These are phyloP conservation scores for Schizochytrium sp. DNA, from an alignment of 108 stramenopile species.

Conservation along the genomic window DNA sequence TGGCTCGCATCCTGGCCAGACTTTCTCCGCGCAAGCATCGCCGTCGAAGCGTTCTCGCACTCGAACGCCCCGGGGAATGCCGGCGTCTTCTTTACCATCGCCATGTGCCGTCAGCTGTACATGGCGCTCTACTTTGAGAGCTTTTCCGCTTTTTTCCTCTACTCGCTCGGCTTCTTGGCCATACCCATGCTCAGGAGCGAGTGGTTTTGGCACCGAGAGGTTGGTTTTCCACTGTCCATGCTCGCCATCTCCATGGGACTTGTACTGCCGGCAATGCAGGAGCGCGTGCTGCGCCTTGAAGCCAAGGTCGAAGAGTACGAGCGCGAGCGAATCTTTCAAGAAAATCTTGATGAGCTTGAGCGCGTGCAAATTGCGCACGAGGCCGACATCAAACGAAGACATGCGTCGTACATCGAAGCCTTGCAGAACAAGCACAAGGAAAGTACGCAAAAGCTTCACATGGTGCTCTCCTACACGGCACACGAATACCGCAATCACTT, in stretches of 20 bases:
- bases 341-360: neutral
- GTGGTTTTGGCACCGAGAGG: neutral
- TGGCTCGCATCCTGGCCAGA: neutral
- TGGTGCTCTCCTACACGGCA: neutral
- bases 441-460: neutral
- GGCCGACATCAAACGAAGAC: neutral
- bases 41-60: neutral
- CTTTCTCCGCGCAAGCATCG: neutral
- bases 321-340: neutral
- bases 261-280: neutral
- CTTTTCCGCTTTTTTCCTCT: neutral
- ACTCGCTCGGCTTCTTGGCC: neutral
- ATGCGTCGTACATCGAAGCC: neutral
- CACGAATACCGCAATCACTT: neutral
- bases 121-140: neutral
- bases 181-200: neutral
- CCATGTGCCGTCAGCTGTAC: neutral
- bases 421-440: neutral
- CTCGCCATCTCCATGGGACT: neutral
- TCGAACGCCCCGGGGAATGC: neutral
- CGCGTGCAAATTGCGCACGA: neutral
- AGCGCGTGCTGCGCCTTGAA: neutral
- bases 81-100: neutral
- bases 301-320: neutral
- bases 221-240: neutral